Base-by-base conservation (phyloP, 441 rosid genomes). In the Populus hybrid region DNA sequence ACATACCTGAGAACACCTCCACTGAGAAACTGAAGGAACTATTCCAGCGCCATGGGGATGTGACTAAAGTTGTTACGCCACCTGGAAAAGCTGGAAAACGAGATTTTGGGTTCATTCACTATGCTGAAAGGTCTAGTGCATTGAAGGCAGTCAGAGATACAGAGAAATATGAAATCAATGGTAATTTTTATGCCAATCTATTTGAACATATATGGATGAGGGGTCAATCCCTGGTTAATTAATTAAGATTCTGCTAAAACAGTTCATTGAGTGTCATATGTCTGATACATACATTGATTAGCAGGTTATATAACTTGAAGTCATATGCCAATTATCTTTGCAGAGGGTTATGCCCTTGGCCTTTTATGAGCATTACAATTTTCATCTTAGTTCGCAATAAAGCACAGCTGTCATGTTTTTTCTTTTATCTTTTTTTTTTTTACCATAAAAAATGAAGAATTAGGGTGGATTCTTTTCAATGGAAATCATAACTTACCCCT, bases 51-150 rank as follows among this genome's bases (percentile, higher is more conserved):
- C 98, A 94, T 72, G 98, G 99, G 32, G 98, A 96, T 82, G 98
- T 94, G 80, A 93, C 88, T n/a, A 96, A 96, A 84, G 94, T 94
- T 73, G 99, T 94, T 81, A 94, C 87, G 85, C 99, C 98, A 32
- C 98, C 97, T 82, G 96, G 98, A 38, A 96, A 93, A 78, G 90
- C 94, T 72, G 99, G 99, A 73, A 94, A 93, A 78, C 89, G 96
- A 61, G 98, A 96, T 86, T 96, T 96, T 88, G 98, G 99, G 24
- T 96, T 93, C 72, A 88, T 96, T 80, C 99, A 96, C 82, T 96
- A 82, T 85, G 97, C 98, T 77, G 98, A 96, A 86, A 90, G 99
- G 88, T 90, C 97, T 57, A 93, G 95, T 86, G 98, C 98, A 65
- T 81, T 96, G 73, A 96, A 90, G 84, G 99, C 99, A 72, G 91